phyloP scores from a whole-genome alignment of 257 asterid genomes.

The Solanum megistacrolobum region DNA sequence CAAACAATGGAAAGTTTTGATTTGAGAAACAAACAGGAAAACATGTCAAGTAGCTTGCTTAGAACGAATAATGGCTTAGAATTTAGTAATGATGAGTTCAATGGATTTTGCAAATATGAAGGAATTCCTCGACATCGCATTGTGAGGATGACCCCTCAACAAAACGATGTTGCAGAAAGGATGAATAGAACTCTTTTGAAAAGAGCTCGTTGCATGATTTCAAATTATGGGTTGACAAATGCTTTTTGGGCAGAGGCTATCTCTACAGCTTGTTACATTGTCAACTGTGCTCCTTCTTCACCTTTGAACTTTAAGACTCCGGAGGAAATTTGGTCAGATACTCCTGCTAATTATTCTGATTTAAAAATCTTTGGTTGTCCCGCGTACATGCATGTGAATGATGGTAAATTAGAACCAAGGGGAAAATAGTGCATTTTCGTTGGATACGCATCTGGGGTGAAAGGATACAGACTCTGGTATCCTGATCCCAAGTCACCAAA shows the following conservation, averaged over 20 bases:
- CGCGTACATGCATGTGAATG: neutral
- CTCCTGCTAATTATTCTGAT: neutral
- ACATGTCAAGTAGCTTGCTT: neutral
- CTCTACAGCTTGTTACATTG: neutral
- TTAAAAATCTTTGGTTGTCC: neutral
- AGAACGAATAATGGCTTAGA: too few relatives aligned
- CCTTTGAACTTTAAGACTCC: neutral
- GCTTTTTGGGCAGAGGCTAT: neutral
- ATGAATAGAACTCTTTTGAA: neutral
- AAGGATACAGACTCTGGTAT: neutral
- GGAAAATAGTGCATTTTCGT: neutral
- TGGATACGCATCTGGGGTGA: neutral
- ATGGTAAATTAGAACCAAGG: neutral
- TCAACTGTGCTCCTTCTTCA: too few relatives aligned
- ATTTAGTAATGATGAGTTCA: neutral
- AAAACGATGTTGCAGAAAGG: neutral
- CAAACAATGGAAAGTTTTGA: neutral
- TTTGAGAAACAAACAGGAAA: too few relatives aligned
- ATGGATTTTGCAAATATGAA: neutral
- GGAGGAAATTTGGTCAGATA: neutral
- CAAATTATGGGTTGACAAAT: neutral
- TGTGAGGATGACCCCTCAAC: neutral
- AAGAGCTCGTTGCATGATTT: neutral
- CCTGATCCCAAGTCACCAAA: neutral
- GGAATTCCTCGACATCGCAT: neutral